Conservation (phyloP, 2,329 filamentous ascomycete genomes). For the Mycosphaerella sp. region DNA sequence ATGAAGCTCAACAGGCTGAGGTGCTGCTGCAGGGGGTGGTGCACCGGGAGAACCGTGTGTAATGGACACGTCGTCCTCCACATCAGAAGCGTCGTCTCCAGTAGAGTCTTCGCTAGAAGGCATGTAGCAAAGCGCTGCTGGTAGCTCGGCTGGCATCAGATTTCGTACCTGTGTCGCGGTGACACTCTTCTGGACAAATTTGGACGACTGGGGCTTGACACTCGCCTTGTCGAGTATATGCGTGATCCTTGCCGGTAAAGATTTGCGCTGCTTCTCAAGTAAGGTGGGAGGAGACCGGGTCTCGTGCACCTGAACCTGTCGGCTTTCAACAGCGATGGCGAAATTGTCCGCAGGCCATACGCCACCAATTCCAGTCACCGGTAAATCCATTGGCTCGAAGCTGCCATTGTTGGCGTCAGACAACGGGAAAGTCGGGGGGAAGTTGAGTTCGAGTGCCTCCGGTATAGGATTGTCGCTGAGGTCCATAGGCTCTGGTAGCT, state of each 20-base stretch:
- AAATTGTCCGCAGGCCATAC: constrained; percentile 54
- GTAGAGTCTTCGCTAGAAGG: constrained; percentile 35
- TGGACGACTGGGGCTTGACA: constrained; percentile 9
- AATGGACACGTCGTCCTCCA: constrained; percentile 28
- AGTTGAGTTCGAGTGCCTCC: constrained; percentile 33
- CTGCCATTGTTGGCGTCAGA: constrained; percentile 2
- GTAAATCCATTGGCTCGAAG: constrained; percentile 35
- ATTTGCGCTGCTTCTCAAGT: constrained; percentile 21
- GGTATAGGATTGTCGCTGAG: constrained; percentile 35
- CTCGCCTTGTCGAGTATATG: constrained; percentile 27
- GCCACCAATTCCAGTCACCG: constrained; percentile 52
- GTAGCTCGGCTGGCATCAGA: constrained; percentile 41
- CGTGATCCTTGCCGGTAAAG: constrained; percentile 29
- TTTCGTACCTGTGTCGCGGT: constrained; percentile 62
- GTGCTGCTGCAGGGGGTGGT: constrained; percentile 28
- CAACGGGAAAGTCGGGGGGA: constrained; percentile 33
- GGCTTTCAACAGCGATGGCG: constrained; percentile 45
- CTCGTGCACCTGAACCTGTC: constrained; percentile 23
- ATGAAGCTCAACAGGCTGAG: constrained; percentile 30
- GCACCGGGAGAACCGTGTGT: constrained; percentile 20
- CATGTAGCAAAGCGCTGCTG: constrained; percentile 40
- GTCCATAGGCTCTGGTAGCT: constrained; percentile 33
- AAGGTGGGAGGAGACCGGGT: constrained; percentile 4
- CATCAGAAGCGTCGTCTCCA: constrained; percentile 35
- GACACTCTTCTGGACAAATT: constrained; percentile 58